A percentile compares a stretch with the other conserved stretches of the same genome.
Conservation (phyloP, 805 yeast genomes). For the Lipomyces sp. region DNA sequence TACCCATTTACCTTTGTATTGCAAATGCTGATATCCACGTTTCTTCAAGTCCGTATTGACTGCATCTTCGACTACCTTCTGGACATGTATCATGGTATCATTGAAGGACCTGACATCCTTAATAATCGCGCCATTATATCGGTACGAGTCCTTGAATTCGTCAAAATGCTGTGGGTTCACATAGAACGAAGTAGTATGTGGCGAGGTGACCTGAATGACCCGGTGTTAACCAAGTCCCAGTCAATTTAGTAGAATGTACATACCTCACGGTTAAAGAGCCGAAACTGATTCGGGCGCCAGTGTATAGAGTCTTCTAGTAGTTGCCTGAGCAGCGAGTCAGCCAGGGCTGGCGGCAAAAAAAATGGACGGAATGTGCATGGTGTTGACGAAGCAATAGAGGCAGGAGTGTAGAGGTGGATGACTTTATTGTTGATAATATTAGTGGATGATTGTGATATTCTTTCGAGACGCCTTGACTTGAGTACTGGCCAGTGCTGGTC, state of each 20-base stretch:
- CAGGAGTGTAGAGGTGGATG: slow-evolving; percentile 53
- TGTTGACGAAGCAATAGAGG: slow-evolving; percentile 51
- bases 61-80: slow-evolving; percentile 48
- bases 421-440: slow-evolving; percentile 12
- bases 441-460: background rate
- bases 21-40: slow-evolving; percentile 49
- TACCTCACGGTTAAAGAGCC: slow-evolving; percentile 60
- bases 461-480: slow-evolving; percentile 3
- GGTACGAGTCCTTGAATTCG: slow-evolving; percentile 33
- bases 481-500: slow-evolving; percentile 1
- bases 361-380: slow-evolving; percentile 58
- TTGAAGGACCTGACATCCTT: slow-evolving; percentile 47
- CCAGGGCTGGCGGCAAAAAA: slow-evolving; percentile 57
- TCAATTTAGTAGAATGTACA: background rate
- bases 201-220: slow-evolving; percentile 54
- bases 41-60: slow-evolving; percentile 49
- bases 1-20: slow-evolving; percentile 53
- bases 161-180: slow-evolving; percentile 39
- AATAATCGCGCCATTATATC: slow-evolving; percentile 51
- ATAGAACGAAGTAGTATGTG: slow-evolving; percentile 56
- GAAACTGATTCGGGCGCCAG: slow-evolving; percentile 56
- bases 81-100: slow-evolving; percentile 51
- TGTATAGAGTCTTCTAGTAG: slow-evolving; percentile 50
- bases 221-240: background rate
- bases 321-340: slow-evolving; percentile 52